phyloP scores from a whole-genome alignment of 2,329 filamentous ascomycete species.

The Rhytidhysteron rufulum region DNA sequence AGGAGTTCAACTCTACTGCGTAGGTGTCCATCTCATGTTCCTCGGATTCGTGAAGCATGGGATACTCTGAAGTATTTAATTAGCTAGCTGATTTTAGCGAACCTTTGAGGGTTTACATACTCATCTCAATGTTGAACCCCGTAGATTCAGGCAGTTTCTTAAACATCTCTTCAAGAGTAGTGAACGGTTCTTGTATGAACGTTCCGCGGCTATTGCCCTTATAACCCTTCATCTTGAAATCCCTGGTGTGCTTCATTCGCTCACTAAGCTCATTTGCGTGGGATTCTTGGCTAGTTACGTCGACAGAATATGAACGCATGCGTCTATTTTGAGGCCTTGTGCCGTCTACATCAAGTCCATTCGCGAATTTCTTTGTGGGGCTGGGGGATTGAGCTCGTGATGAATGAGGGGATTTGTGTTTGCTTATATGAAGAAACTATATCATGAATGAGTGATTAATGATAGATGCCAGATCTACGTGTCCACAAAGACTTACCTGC shows the following conservation, averaged over 20 bases:
- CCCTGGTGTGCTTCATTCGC: slow-evolving; percentile 94
- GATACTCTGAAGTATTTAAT: slow-evolving; percentile 62
- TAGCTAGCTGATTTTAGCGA: slow-evolving; percentile 14
- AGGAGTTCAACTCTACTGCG: slow-evolving; percentile 91
- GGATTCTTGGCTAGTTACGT: slow-evolving; percentile 44
- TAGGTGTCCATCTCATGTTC: slow-evolving; percentile 97
- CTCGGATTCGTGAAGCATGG: slow-evolving; percentile 93
- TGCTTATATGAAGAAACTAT: slow-evolving; percentile 76
- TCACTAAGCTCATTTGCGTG: slow-evolving; percentile 61
- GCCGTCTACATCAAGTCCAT: slow-evolving; percentile 16
- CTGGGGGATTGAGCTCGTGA: slow-evolving; percentile 48
- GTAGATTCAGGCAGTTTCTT: slow-evolving; percentile 74
- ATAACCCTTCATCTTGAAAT: slow-evolving; percentile 92
- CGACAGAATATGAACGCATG: slow-evolving; percentile 58
- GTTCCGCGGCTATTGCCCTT: slow-evolving; percentile 93
- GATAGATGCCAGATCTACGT: too few relatives aligned
- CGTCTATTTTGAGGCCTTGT: slow-evolving; percentile 24
- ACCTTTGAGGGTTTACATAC: slow-evolving; percentile 32
- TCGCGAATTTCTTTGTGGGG: slow-evolving; percentile 7
- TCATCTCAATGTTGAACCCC: slow-evolving; percentile 98
- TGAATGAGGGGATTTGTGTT: slow-evolving; percentile 46
- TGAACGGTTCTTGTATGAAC: slow-evolving; percentile 94
- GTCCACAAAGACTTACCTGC: slow-evolving; percentile 46
- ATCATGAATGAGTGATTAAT: background rate
- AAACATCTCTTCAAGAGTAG: slow-evolving; percentile 92